Conservation (phyloP, 164 flowering plant species). For the Nymphaea colorata region DNA sequence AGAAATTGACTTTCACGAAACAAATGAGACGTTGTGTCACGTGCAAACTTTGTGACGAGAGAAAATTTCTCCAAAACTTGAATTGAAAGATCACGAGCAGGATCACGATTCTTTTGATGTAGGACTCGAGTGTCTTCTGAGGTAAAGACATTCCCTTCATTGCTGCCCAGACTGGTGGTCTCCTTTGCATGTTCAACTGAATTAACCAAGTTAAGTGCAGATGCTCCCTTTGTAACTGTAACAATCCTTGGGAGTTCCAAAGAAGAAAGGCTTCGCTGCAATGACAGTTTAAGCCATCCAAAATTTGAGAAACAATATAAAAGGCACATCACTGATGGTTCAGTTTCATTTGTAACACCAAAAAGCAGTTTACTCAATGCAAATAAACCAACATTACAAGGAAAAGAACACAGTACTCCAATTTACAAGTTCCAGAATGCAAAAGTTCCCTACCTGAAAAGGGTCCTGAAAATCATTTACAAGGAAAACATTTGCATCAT, state of each 20-base stretch:
- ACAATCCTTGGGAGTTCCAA: conserved; percentile 87
- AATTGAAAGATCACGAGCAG: conserved; percentile 87
- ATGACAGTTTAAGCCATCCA: conserved; percentile 4
- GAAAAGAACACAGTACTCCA: not conserved
- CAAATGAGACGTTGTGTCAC: conserved; percentile 93
- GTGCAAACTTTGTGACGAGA: conserved; percentile 93
- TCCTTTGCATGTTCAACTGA: conserved; percentile 24
- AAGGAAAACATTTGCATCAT: conserved; percentile 91
- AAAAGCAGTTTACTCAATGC: not conserved
- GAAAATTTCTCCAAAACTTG: conserved; percentile 95
- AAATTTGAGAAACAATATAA: conserved; percentile 2
- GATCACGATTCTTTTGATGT: conserved; percentile 63
- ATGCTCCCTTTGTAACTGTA: conserved; percentile 47
- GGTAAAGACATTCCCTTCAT: conserved; percentile 18
- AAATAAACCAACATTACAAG: not conserved
- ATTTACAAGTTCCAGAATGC: too few species aligned
- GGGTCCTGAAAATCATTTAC: conserved; percentile 93
- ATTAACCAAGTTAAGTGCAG: conserved; percentile 18
- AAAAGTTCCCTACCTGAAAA: conserved; percentile 58
- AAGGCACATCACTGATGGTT: not conserved
- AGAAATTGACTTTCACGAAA: conserved; percentile 57
- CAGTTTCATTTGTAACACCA: not conserved
- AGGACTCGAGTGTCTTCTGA: conserved; percentile 34
- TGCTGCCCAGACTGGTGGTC: conserved; percentile 16
- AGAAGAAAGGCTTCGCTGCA: conserved; percentile 84